Evolutionary conservation across 2,329 filamentous ascomycete genomes (phyloP), one percentile per base, ranked within the genome.

Genomic region (Amesomyces nigricolor): DNA sequence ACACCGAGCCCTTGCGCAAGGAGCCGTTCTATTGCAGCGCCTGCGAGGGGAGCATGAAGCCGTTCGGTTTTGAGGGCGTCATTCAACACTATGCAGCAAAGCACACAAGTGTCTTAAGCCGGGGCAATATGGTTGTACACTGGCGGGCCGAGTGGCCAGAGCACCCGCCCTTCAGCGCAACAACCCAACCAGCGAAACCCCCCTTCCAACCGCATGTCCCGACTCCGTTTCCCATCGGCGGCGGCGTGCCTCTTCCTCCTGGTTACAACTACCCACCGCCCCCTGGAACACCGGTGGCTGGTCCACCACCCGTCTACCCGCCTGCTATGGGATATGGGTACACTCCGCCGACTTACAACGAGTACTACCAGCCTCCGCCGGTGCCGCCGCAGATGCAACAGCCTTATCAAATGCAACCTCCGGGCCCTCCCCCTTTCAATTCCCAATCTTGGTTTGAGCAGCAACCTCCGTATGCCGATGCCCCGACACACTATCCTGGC

Each of bases 41-140:
- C 30, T 91, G 87, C 67, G 80, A 85, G 47, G 75, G 75, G 48
- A 82, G 79, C 62, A 71, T 74, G 46, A 90, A 88, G 67, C 80
- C 79, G 54, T 92, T 88, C 63, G 85, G 84, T 0, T 88, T 94
- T 60, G 87, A 92, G 70, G 85, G 85, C 8, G 82, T 92, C 29
- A 80, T 92, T 45, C 89, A 94, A 66, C 89, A 95, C 68, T 92
- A 85, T 66, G 88, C 87, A 55, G 87, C 88, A 40, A 94, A 92
- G 68, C 89, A 94, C 67, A 91, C 88, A 43, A 82, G 70, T 54
- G 71, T 75, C 13, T 81, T 92, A 55, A 90, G 86, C 67, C 70
- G 79, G 54, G 88, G 87, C 47, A 89, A 81, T 63, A 74, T 88
- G 46, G 82, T 91, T 43, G 87, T 92, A 14, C 78, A 87, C 64